Conservation (phyloP, 441 rosid species). For the Hypseocharis bilobata region DNA sequence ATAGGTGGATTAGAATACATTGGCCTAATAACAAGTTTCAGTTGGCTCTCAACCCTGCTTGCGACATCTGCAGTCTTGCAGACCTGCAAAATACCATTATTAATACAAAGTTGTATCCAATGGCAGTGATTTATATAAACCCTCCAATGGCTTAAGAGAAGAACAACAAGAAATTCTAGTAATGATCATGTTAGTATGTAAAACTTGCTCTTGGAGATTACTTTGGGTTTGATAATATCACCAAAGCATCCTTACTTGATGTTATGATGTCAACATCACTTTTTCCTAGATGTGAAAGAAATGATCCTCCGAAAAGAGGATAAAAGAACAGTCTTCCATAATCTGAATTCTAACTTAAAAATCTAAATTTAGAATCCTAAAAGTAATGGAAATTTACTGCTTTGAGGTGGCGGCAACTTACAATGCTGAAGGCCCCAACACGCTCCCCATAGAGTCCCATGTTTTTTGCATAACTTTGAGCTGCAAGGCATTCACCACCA, state of each 20-base stretch:
- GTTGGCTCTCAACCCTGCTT: conserved; percentile 56
- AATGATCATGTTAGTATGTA: neutral
- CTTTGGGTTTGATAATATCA: neutral
- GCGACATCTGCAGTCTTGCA: conserved; percentile 66
- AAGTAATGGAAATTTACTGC: neutral
- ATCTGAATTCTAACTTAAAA: neutral
- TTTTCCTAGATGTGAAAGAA: neutral
- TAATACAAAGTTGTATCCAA: neutral
- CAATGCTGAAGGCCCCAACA: conserved; percentile 30
- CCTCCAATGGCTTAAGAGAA: conserved; percentile 1
- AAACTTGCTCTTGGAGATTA: neutral
- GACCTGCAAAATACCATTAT: conserved; percentile 33
- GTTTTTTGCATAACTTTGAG: conserved; percentile 28
- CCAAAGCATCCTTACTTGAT: neutral
- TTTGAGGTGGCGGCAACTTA: conserved; percentile 3
- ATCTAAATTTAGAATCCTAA: neutral
- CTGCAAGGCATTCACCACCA: conserved; percentile 26
- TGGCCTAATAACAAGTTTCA: conserved; percentile 68
- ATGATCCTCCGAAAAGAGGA: neutral
- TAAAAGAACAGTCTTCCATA: neutral
- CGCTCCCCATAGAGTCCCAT: conserved; percentile 30
- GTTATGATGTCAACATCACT: neutral
- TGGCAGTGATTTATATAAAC: neutral
- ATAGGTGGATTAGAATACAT: conserved; percentile 71
- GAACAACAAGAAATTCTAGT: neutral